phyloP scores from a whole-genome alignment of 148 eudicot species.

The Rhododendron vialii region DNA sequence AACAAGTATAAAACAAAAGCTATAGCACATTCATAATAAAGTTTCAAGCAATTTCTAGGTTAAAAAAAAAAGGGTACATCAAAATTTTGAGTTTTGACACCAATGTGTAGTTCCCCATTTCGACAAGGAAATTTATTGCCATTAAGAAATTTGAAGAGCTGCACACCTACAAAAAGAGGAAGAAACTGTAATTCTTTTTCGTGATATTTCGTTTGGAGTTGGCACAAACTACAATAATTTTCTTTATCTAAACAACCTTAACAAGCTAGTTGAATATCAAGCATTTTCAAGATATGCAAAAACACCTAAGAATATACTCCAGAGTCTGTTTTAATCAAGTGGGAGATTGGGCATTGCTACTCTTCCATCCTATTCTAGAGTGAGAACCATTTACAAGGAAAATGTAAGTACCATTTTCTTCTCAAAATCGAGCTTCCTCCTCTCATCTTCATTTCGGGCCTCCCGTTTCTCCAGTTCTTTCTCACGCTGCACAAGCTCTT shows the following conservation, averaged over 20 bases:
- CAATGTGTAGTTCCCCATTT: background rate
- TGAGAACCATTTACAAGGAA: background rate
- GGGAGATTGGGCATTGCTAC: background rate
- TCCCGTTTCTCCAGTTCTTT: slow-evolving; percentile 44
- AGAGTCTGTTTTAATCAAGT: background rate
- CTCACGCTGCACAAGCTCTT: slow-evolving; percentile 33
- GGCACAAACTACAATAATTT: background rate
- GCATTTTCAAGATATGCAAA: background rate
- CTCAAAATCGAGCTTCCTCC: slow-evolving; percentile 34
- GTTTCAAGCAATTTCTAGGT: background rate
- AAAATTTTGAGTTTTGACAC: background rate
- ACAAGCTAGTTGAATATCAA: background rate
- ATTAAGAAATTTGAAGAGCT: background rate
- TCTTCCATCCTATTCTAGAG: background rate
- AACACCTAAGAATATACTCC: background rate
- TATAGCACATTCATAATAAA: background rate
- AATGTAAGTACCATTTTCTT: slow-evolving; percentile 2
- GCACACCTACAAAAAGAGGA: background rate
- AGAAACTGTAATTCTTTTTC: background rate
- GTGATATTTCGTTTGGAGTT: background rate
- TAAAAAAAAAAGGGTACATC: background rate
- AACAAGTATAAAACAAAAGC: background rate
- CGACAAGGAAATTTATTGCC: background rate
- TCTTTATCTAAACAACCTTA: background rate
- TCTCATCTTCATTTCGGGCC: slow-evolving; percentile 43